Evolutionary conservation across 306 rosid genomes (phyloP).

Genomic region (Glycine soja): DNA sequence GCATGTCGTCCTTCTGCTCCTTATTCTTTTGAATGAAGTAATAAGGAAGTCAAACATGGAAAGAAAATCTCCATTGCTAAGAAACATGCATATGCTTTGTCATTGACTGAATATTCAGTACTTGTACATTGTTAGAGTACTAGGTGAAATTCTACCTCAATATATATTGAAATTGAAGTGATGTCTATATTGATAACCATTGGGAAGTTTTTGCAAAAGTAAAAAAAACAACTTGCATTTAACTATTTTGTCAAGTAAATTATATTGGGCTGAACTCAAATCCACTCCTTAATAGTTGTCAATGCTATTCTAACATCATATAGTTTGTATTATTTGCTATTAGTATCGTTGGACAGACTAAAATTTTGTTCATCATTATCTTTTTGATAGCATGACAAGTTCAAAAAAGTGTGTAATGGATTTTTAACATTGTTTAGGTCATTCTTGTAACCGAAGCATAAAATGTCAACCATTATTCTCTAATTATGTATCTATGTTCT

Average conservation of each 20-base stretch:
- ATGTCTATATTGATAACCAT: conserved; percentile 1
- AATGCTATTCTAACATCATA: neutral
- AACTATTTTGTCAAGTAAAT: conserved; percentile 15
- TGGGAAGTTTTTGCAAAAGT: neutral
- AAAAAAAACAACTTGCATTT: neutral
- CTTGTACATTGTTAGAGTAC: neutral
- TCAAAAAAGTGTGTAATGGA: neutral
- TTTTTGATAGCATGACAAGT: neutral
- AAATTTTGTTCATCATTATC: conserved; percentile 4
- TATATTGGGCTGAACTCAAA: neutral
- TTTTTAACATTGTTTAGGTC: conserved; percentile 14
- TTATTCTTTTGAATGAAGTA: conserved; percentile 1
- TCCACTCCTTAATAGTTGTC: conserved; percentile 1
- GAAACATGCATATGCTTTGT: conserved; percentile 16
- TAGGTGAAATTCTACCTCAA: neutral
- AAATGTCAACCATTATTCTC: conserved; percentile 2
- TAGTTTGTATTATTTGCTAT: neutral
- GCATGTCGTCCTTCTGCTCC: neutral
- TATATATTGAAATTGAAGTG: no score
- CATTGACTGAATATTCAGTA: conserved; percentile 1
- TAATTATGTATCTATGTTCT: conserved; percentile 24
- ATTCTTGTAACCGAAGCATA: conserved; percentile 14
- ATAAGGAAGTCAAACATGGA: neutral
- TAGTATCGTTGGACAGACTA: neutral
- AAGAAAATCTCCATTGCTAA: conserved; percentile 15